phyloP scores from a whole-genome alignment of 2,329 filamentous ascomycete genomes.

The Septoria petroselini region DNA sequence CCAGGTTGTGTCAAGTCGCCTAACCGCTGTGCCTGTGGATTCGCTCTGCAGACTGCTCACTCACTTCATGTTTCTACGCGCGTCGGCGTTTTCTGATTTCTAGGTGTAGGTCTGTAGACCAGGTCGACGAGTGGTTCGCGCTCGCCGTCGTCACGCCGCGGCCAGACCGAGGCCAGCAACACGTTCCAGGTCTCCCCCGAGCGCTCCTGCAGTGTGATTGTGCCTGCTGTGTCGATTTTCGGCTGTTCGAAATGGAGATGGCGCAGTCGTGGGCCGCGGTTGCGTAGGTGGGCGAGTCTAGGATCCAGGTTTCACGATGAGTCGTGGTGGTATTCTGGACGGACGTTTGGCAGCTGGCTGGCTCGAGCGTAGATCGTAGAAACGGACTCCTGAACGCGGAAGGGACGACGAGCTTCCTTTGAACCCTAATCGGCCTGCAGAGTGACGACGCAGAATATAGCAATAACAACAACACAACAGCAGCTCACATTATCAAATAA shows the following conservation, averaged over 20 bases:
- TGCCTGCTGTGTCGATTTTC: not conserved
- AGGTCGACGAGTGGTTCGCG: too few relatives aligned
- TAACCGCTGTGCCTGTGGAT: not conserved
- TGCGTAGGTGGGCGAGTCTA: slow-evolving; percentile 3
- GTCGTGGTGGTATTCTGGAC: slow-evolving; percentile 7
- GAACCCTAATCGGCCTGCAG: too few relatives aligned
- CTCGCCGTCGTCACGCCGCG: too few relatives aligned
- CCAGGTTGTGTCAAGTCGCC: slow-evolving; percentile 3
- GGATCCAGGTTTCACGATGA: slow-evolving; percentile 17
- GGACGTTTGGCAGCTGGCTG: not conserved
- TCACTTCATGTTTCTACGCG: slow-evolving; percentile 7
- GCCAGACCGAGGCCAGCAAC: too few relatives aligned
- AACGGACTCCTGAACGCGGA: not conserved
- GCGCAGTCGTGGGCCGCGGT: not conserved
- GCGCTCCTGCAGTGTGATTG: not conserved
- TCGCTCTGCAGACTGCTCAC: not conserved
- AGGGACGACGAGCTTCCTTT: too few relatives aligned
- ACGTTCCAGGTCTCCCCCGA: too few relatives aligned
- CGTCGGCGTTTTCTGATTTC: not conserved
- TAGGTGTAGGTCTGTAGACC: too few relatives aligned
- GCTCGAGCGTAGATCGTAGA: slow-evolving; percentile 11
- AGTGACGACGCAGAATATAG: too few relatives aligned
- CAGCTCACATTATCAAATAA: too few relatives aligned
- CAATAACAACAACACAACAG: too few relatives aligned
- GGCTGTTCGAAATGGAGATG: not conserved